Percentiles rank a stretch among this genome's conserved stretches.
These are phyloP conservation scores for Cladosporium austrohemisphaericum DNA, from an alignment of 2,329 filamentous ascomycete genomes.

Conservation along the genomic window DNA sequence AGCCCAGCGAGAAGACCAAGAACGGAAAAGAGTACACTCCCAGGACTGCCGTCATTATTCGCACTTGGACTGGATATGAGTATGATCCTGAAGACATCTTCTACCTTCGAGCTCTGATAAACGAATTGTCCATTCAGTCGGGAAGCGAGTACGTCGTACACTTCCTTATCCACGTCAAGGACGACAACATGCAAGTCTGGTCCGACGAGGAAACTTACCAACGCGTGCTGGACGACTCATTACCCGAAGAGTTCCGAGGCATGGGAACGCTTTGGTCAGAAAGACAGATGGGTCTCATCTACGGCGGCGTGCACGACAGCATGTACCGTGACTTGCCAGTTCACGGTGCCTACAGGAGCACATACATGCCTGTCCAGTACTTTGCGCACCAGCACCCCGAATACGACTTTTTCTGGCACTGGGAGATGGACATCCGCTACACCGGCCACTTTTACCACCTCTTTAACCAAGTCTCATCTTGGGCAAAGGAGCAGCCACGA, in stretches of 20 bases:
- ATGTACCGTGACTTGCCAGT: slow-evolving; percentile 60
- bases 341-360: slow-evolving; percentile 66
- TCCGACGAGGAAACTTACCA: slow-evolving; percentile 71
- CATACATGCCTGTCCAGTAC: slow-evolving; percentile 92
- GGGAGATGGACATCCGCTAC: slow-evolving; percentile 91
- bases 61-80: slow-evolving; percentile 75
- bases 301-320: slow-evolving; percentile 48
- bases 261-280: slow-evolving; percentile 54
- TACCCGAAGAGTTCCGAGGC: slow-evolving; percentile 48
- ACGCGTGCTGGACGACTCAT: slow-evolving; percentile 52
- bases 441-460: slow-evolving; percentile 85
- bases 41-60: slow-evolving; percentile 74
- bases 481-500: slow-evolving; percentile 65
- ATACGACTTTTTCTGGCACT: slow-evolving; percentile 90
- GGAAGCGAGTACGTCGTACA: slow-evolving; percentile 80
- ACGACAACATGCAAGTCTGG: slow-evolving; percentile 76
- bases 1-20: slow-evolving; percentile 18
- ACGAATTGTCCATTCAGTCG: slow-evolving; percentile 71
- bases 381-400: slow-evolving; percentile 86
- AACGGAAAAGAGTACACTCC: slow-evolving; percentile 28
- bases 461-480: slow-evolving; percentile 63
- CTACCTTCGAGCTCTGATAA: slow-evolving; percentile 75
- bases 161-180: slow-evolving; percentile 80
- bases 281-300: slow-evolving; percentile 53
- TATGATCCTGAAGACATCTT: slow-evolving; percentile 79